phyloP scores from a whole-genome alignment of 2,329 filamentous ascomycete genomes.

The Hymenoscyphus linearis region DNA sequence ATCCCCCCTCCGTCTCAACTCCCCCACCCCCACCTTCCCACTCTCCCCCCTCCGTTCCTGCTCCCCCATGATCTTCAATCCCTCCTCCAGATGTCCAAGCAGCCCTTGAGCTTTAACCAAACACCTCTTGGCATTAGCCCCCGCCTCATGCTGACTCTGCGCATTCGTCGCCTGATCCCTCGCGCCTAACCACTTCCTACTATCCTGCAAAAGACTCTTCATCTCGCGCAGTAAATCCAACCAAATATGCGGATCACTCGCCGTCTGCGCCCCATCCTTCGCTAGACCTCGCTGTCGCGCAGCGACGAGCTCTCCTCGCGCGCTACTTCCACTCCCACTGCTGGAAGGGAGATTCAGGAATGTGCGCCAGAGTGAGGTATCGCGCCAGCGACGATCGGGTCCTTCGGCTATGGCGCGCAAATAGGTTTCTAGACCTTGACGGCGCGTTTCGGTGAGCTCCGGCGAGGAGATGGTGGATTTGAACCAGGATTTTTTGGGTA shows the following conservation, averaged over 20 bases:
- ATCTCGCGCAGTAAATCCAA: slow-evolving; percentile 70
- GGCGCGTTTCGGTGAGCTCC: slow-evolving; percentile 66
- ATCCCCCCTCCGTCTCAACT: slow-evolving; percentile 66
- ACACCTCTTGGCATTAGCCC: slow-evolving; percentile 68
- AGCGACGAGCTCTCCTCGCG: slow-evolving; percentile 28
- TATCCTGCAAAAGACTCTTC: slow-evolving; percentile 65
- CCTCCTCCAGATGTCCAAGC: slow-evolving; percentile 59
- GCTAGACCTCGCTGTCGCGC: slow-evolving; percentile 21
- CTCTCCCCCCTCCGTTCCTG: slow-evolving; percentile 31
- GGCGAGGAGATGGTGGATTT: slow-evolving; percentile 65
- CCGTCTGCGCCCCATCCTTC: slow-evolving; percentile 20
- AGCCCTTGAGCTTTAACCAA: slow-evolving; percentile 64
- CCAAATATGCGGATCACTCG: slow-evolving; percentile 51
- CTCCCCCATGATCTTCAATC: slow-evolving; percentile 53
- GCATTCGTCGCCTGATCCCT: slow-evolving; percentile 56
- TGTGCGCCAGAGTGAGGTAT: slow-evolving; percentile 64
- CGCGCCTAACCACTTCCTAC: slow-evolving; percentile 58
- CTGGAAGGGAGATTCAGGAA: slow-evolving; percentile 65
- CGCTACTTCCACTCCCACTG: slow-evolving; percentile 34
- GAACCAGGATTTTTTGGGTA: slow-evolving; percentile 74
- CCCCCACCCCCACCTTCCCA: slow-evolving; percentile 60
- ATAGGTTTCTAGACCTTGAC: slow-evolving; percentile 63
- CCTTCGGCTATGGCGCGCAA: slow-evolving; percentile 65
- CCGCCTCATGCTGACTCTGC: slow-evolving; percentile 56
- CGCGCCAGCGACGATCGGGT: slow-evolving; percentile 71